A percentile compares a stretch with the other conserved stretches of the same genome.
phyloP scores from a whole-genome alignment of 2,329 filamentous ascomycete genomes.

The Samsoniella hepiali region DNA sequence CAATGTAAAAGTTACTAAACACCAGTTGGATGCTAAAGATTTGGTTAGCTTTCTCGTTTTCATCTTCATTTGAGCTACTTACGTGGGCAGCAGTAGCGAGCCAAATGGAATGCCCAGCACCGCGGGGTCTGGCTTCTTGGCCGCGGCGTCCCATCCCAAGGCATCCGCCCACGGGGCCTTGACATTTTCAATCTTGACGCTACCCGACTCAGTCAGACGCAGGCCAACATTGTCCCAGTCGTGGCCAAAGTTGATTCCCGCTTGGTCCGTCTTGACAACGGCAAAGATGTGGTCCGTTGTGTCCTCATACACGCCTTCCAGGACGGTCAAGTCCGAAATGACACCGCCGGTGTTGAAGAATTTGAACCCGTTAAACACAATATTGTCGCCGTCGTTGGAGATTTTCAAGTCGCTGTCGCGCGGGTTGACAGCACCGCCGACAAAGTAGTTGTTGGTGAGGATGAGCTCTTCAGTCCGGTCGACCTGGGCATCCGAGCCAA shows the following conservation, averaged over 20 bases:
- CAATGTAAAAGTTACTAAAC: constrained; percentile 65
- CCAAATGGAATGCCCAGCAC: constrained; percentile 53
- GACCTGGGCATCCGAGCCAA: constrained; percentile 58
- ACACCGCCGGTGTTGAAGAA: constrained; percentile 67
- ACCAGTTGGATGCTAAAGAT: constrained; percentile 55
- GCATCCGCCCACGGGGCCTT: constrained; percentile 58
- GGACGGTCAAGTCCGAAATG: constrained; percentile 61
- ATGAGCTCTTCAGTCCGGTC: constrained; percentile 56
- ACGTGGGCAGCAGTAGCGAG: constrained; percentile 57
- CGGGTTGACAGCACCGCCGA: constrained; percentile 64
- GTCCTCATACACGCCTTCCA: constrained; percentile 59
- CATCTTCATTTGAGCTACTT: constrained; percentile 19
- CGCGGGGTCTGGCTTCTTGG: constrained; percentile 48
- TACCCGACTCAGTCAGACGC: constrained; percentile 61
- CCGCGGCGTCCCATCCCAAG: constrained; percentile 53
- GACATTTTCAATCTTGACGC: constrained; percentile 58
- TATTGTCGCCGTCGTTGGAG: constrained; percentile 48
- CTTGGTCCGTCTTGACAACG: constrained; percentile 54
- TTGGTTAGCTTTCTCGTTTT: background rate
- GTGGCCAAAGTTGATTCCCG: constrained; percentile 54
- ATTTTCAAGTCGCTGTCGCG: constrained; percentile 60
- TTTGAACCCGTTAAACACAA: constrained; percentile 61
- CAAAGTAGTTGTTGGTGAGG: constrained; percentile 61
- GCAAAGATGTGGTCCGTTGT: constrained; percentile 62
- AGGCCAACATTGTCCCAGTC: constrained; percentile 66